Base-by-base conservation (phyloP, 345 rosid species). In the Cardiospermum halicacabum region DNA sequence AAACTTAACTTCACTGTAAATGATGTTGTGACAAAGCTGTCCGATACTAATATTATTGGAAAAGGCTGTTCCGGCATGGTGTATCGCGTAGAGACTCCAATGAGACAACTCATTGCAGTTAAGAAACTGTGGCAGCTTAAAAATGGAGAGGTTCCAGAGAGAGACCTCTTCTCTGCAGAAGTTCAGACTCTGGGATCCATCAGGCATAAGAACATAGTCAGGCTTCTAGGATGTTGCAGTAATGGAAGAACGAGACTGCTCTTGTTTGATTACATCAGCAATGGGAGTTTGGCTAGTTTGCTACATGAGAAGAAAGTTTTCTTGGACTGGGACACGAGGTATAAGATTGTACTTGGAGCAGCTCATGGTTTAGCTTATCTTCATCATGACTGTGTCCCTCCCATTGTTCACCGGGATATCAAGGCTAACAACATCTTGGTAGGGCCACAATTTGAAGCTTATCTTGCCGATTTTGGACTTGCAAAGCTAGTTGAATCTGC, bases 341-440 rank as follows among this genome's bases (percentile, higher is more conserved):
- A 82, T 58, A 85, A 75, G 69, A 87, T 87, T 69, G 61, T 82
- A 53, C 54, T 87, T 0, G 93, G 89, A 32, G 88, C 83, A 45
- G 93, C 89, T 18, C 85, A 87, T 22, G 93, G 93, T 8, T 74
- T 87, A 73, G 80, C 86, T 40, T 87, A 87, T 64, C 89, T 87
- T 56, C 93, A 87, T 63, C 89, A 87, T 53, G 93, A 84, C 70
- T 87, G 93, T 51, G 72, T 74, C 55, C 89, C 93, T 13, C 81
- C 89, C 13, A 84, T 87, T n/a, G 75, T 84, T 54, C 93, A 87
- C 61, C 84, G 93, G 1, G 93, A 87, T 37, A 75, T 87, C 77
- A 87, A 87, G 82, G 75, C 89, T 15, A 79, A 87, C 64, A 87
- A 87, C 80, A 87, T 87, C 70, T 69, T 87, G 74, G 77, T 84